These are phyloP conservation scores for Trichoderma semiorbis DNA, from an alignment of 2,329 filamentous ascomycete genomes.

Conservation along the genomic window DNA sequence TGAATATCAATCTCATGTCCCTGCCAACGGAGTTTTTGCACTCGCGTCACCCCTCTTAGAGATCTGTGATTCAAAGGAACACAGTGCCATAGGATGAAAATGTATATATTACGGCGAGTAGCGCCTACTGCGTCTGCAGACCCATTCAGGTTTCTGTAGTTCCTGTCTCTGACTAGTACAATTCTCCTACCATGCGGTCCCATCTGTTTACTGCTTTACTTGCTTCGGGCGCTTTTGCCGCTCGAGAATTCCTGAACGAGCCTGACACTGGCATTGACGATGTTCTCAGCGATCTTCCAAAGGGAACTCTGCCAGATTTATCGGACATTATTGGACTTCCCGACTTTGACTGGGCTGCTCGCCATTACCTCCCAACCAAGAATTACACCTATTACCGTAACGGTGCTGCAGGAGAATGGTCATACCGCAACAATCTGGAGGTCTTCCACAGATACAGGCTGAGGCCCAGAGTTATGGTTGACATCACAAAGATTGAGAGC, in stretches of 20 bases:
- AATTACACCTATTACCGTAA: constrained; percentile 58
- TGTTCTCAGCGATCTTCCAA: constrained; percentile 33
- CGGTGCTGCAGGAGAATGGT: constrained; percentile 53
- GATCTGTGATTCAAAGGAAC: neutral
- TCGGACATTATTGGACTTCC: constrained; percentile 45
- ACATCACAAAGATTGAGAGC: constrained; percentile 43
- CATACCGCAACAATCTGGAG: constrained; percentile 56
- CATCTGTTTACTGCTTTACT: constrained; percentile 24
- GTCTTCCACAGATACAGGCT: constrained; percentile 48
- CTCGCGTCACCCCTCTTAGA: neutral
- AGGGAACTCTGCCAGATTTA: constrained; percentile 41
- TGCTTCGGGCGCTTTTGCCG: constrained; percentile 37
- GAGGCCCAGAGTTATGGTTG: constrained; percentile 47
- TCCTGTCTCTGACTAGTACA: neutral
- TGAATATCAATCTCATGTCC: neutral
- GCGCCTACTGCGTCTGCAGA: neutral
- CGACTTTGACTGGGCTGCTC: constrained; percentile 53
- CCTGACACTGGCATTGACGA: constrained; percentile 45
- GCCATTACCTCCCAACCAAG: constrained; percentile 42
- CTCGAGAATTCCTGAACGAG: constrained; percentile 43
- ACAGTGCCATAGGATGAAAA: neutral
- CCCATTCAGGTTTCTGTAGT: neutral
- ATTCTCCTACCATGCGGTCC: neutral
- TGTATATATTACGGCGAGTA: neutral
- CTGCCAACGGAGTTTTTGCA: neutral